These are phyloP conservation scores for Sporormia fimetaria DNA, from an alignment of 495 filamentous ascomycete species.

Conservation along the genomic window DNA sequence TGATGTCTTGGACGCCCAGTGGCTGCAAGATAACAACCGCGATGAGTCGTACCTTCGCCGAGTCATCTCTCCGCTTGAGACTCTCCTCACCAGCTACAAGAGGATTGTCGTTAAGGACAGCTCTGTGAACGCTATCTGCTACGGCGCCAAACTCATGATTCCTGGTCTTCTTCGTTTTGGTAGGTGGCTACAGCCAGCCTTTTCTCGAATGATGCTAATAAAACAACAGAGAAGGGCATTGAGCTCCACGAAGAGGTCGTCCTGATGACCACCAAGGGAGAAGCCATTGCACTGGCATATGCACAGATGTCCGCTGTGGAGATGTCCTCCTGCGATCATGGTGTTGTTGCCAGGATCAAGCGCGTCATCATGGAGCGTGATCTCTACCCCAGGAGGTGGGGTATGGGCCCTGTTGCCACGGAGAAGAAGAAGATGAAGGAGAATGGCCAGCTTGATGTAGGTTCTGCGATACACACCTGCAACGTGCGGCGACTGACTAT, in stretches of 20 bases:
- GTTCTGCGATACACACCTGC: conserved; percentile 28
- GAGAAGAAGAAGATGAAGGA: conserved; percentile 99
- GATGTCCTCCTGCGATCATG: conserved; percentile 85
- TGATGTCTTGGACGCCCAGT: conserved; percentile 92
- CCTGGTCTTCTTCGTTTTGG: conserved; percentile 84
- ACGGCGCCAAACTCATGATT: conserved; percentile 97
- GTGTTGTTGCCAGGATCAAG: conserved; percentile 95
- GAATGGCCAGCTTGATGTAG: conserved; percentile 85
- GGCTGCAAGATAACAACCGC: conserved; percentile 78
- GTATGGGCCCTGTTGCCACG: conserved; percentile 73
- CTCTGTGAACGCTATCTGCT: conserved; percentile 90
- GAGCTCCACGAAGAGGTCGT: conserved; percentile 88
- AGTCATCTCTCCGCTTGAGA: conserved; percentile 85
- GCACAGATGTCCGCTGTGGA: conserved; percentile 93
- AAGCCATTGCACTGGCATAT: conserved; percentile 90
- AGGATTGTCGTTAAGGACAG: conserved; percentile 96
- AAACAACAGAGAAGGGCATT: conserved; percentile 59
- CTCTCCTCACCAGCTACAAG: conserved; percentile 81
- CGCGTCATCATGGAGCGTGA: conserved; percentile 98
- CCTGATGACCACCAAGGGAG: conserved; percentile 95
- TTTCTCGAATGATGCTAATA: conserved; percentile 3
- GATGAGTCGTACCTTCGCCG: conserved; percentile 79
- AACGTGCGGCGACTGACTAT: not conserved
- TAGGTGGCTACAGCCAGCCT: conserved; percentile 33
- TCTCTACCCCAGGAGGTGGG: conserved; percentile 90